Evolutionary conservation across 208 protist genomes (phyloP), one percentile per base, ranked within the genome.

Genomic region (Leishmania martiniquensis): DNA sequence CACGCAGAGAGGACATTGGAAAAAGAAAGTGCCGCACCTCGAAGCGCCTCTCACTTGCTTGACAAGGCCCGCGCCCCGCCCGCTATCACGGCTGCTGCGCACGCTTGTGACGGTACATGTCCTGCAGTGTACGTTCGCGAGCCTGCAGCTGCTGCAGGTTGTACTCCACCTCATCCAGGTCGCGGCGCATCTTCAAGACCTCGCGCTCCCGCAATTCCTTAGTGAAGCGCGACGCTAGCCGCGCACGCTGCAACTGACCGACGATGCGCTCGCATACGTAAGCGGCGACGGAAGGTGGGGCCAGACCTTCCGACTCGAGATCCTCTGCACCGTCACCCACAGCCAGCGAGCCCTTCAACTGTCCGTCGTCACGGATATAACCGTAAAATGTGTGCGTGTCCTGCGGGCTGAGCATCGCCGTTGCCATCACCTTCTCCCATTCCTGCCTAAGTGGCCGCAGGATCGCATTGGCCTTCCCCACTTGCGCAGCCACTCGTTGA

Each of bases 111-210:
- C 86, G 85, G 55, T 91, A 94, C 68, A 80, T 59, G 52, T 82
- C 88, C 72, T 94, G 90, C 78, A 94, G 80, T 20, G 52, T 78
- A 49, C 72, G 72, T 67, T 94, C 90, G 32, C 82, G 84, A 34
- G 80, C 63, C 44, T 91, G 80, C 57, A 81, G 60, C 15, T 80
- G 77, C n/a, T 69, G 65, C 63, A 93, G 78, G 55, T 71, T 52
- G 5, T 77, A n/a, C 52, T 81, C 78, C 15, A 75, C 80, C 13
- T 76, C 76, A 32, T 91, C 83, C 7, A 93, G 55, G 39, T 75
- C 76, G 51, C 75, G 70, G 57, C 80, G 85, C 69, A 93, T 93
- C 60, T 83, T 84, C 49, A 77, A 42, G 29, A 75, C 60, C 66
- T 93, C 90, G 10, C 73, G 72, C 1, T 79, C 75, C 42, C 82